Evolutionary conservation across 2,329 filamentous ascomycete genomes (phyloP), one percentile per base, ranked within the genome.

Genomic region (Samsoniella hepiali): DNA sequence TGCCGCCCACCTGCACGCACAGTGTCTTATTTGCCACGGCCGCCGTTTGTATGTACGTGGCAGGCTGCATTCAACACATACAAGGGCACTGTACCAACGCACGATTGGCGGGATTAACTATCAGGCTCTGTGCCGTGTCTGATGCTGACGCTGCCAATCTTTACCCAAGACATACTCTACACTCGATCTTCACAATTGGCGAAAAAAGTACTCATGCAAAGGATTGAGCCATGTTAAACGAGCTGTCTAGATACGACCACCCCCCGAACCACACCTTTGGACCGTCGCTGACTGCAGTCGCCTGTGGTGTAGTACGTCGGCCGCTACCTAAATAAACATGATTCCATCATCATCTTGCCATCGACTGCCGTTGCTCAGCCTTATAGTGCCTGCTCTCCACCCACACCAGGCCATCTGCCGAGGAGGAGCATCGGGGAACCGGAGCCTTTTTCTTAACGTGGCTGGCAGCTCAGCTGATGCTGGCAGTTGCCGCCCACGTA

Each of bases 391-490:
- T 22, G 22, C 22, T 22, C 22, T 22, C 22, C 22, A 22, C 22
- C 22, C 22, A 22, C 22, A 22, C 22, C 22, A 22, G 22, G 22
- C 22, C 22, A 15, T 27, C 32, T 3, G 17, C 9, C 32, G 9
- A 27, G 45, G 13, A 15, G 36, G 22, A 22, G 22, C 22, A 22
- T 22, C 22, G 22, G 22, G 22, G 22, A 22, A 22, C 22, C 22
- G 22, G 22, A 22, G 22, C 22, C 22, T 22, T 22, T 22, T 22
- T 17, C 17, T 56, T 15, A 44, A 38, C 32, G 47, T 17, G 11
- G 8, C 62, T 64, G 58, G n/a, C 64, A 66, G 22, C 50, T 66
- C 54, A 64, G 54, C 62, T 63, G 50, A 29, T 60, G 50, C 15
- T 44, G 44, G 54, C 63, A 64, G 6, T 8, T 7, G 3, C 55